Conservation (phyloP, 306 rosid genomes). For the Castanea crenata region DNA sequence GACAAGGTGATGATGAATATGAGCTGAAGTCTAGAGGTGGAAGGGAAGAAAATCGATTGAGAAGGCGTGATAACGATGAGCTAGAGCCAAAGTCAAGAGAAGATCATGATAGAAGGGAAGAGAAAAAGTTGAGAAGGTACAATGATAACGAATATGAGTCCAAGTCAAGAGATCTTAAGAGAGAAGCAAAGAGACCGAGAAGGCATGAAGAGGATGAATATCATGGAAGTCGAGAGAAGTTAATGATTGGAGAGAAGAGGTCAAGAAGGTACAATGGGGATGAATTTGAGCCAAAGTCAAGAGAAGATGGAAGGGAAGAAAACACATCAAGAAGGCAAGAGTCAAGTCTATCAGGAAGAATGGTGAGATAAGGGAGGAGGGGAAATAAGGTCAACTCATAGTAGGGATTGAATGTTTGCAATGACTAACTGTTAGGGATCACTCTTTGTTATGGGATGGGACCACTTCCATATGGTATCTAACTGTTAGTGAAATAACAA, state of each 20-base stretch:
- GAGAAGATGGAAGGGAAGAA: constrained; percentile 51
- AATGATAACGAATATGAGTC: constrained; percentile 13
- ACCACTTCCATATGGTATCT: background rate
- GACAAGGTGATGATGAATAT: constrained; percentile 33
- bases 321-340: constrained; percentile 44
- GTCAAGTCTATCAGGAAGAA: background rate
- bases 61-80: constrained; percentile 36
- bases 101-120: constrained; percentile 48
- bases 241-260: constrained; percentile 38
- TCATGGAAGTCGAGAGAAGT: constrained; percentile 40
- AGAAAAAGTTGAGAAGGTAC: constrained; percentile 36
- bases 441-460: background rate
- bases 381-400: constrained; percentile 3
- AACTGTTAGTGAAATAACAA: background rate
- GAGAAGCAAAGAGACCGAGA: constrained; percentile 50
- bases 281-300: constrained; percentile 39
- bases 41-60: constrained; percentile 47
- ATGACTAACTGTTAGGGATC: background rate
- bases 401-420: background rate
- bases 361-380: constrained; percentile 11
- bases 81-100: constrained; percentile 42
- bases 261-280: constrained; percentile 36
- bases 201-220: constrained; percentile 33
- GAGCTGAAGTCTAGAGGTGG: constrained; percentile 42
- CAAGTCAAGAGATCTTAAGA: constrained; percentile 27